These are phyloP conservation scores for Monosporozyma siamensis DNA, from an alignment of 805 yeast species.

Conservation along the genomic window DNA sequence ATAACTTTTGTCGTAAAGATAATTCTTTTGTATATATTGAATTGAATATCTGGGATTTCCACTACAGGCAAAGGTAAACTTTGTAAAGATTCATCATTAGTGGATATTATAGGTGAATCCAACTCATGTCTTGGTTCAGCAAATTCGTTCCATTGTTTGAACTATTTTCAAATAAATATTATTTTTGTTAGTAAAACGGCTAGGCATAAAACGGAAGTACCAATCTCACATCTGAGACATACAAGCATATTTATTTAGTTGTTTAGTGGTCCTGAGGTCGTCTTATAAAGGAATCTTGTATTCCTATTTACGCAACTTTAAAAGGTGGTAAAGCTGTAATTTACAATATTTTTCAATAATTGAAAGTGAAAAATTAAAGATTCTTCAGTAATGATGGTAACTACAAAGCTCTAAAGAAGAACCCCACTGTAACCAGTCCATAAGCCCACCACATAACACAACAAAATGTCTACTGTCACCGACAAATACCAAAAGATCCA, in stretches of 20 bases:
- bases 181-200: neutral
- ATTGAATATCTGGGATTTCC: conserved; percentile 13
- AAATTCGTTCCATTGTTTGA: conserved; percentile 43
- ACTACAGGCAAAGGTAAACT: conserved; percentile 27
- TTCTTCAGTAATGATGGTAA: too few species aligned
- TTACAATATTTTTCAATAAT: too few species aligned
- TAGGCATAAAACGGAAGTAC: too few species aligned
- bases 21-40: conserved; percentile 10
- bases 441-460: neutral
- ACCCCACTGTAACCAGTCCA: neutral
- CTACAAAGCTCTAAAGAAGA: neutral
- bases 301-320: too few species aligned
- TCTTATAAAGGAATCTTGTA: too few species aligned
- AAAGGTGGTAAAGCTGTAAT: too few species aligned
- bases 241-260: neutral
- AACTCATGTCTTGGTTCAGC: conserved; percentile 41
- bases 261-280: too few species aligned
- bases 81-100: conserved; percentile 20
- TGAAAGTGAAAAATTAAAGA: too few species aligned
- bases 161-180: conserved; percentile 19
- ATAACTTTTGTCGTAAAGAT: conserved; percentile 21
- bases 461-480: neutral
- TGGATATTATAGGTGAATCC: conserved; percentile 23
- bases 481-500: conserved; percentile 36
- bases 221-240: neutral